phyloP scores from a whole-genome alignment of 768 basidiomycete genomes.

The Tricholoma terreum region DNA sequence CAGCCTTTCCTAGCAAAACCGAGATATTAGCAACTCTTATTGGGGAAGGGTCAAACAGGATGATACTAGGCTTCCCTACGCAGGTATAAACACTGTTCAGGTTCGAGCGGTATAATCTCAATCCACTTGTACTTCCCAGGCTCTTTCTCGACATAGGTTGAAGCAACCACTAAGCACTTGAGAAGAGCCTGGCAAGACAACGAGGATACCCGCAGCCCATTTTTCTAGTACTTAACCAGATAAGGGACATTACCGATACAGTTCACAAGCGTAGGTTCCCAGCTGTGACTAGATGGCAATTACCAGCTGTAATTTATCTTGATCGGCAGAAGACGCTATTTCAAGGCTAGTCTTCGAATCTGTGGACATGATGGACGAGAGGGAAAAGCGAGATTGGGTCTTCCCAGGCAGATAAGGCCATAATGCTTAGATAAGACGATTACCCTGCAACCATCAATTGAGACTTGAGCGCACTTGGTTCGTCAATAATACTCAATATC shows the following conservation, averaged over 20 bases:
- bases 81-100: conserved; percentile 97
- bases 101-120: conserved; percentile 99
- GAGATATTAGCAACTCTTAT: conserved; percentile 47
- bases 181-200: conserved; percentile 25
- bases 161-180: conserved; percentile 21
- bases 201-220: conserved; percentile 89
- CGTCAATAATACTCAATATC: too few relatives aligned
- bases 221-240: conserved; percentile 61
- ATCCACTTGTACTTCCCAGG: conserved; percentile 49
- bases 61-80: conserved; percentile 92
- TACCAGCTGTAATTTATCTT: conserved; percentile 49
- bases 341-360: conserved; percentile 25
- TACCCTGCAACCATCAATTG: not conserved
- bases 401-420: too few relatives aligned
- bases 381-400: conserved; percentile 2
- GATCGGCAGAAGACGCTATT: conserved; percentile 27
- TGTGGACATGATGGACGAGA: conserved; percentile 18
- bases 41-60: conserved; percentile 38
- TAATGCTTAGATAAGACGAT: not conserved
- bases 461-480: too few relatives aligned
- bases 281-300: conserved; percentile 29
- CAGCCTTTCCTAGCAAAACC: conserved; percentile 54
- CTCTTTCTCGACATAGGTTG: conserved; percentile 20
- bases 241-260: conserved; percentile 71
- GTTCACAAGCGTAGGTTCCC: conserved; percentile 32